Percentiles rank a stretch among this genome's conserved stretches.
phyloP scores from a whole-genome alignment of 176 grass and related monocot species.

The Aegilops speltoides region DNA sequence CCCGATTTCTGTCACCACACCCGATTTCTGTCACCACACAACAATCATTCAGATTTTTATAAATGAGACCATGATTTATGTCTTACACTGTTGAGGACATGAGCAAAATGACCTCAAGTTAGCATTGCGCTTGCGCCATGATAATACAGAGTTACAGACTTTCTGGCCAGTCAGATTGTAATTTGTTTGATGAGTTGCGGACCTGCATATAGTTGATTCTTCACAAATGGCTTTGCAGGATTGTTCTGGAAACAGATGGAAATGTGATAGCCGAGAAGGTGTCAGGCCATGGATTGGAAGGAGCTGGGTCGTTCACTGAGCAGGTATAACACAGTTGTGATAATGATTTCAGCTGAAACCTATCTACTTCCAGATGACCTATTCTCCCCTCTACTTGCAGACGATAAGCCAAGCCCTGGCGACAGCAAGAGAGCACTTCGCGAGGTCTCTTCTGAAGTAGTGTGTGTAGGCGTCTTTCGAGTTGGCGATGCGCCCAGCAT shows the following conservation, averaged over 20 bases:
- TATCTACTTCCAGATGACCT: neutral
- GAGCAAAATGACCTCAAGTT: neutral
- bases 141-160: neutral
- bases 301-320: slow-evolving; percentile 48
- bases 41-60: neutral
- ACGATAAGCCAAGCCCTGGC: slow-evolving; percentile 59
- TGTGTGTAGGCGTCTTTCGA: slow-evolving; percentile 18
- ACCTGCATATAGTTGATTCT: neutral
- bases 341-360: neutral
- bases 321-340: slow-evolving; percentile 42
- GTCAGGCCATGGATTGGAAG: slow-evolving; percentile 44
- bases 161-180: neutral
- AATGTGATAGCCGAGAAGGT: slow-evolving; percentile 60
- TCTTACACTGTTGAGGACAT: neutral
- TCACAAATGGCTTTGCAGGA: slow-evolving; percentile 33
- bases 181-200: neutral
- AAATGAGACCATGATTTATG: neutral
- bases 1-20: neutral
- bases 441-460: slow-evolving; percentile 76
- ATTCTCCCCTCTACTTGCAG: slow-evolving; percentile 37
- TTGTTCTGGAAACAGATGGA: slow-evolving; percentile 75
- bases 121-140: neutral
- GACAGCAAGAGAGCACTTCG: slow-evolving; percentile 63
- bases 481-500: neutral
- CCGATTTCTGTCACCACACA: neutral